These are phyloP conservation scores for Epichloe glyceriae DNA, from an alignment of 2,329 filamentous ascomycete species.

Conservation along the genomic window DNA sequence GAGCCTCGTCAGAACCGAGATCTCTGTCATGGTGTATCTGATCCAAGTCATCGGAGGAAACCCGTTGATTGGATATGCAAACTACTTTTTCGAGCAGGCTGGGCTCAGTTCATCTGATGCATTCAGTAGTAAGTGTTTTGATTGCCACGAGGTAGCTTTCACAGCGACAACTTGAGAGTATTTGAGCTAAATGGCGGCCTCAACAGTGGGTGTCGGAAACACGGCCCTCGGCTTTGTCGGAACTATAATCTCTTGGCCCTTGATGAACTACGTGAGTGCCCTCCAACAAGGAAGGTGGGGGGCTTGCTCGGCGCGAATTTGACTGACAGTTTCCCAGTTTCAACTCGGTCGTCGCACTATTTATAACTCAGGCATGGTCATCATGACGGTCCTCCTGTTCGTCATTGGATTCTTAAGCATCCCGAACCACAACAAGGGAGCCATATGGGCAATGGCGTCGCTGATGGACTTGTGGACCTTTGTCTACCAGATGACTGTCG, in stretches of 20 bases:
- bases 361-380: slow-evolving; percentile 16
- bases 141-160: not conserved
- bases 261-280: slow-evolving; percentile 19
- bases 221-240: slow-evolving; percentile 29
- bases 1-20: slow-evolving; percentile 40
- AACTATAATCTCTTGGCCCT: slow-evolving; percentile 26
- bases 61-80: slow-evolving; percentile 51
- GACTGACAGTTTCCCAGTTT: slow-evolving; percentile 6
- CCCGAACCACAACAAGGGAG: slow-evolving; percentile 16
- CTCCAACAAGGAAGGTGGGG: not conserved
- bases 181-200: not conserved
- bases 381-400: slow-evolving; percentile 25
- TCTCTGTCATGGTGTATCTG: slow-evolving; percentile 47
- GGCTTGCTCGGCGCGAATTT: not conserved
- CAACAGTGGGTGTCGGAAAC: slow-evolving; percentile 20
- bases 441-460: slow-evolving; percentile 24
- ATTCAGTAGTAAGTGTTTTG: slow-evolving; percentile 9
- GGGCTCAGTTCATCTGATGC: slow-evolving; percentile 14
- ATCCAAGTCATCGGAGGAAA: slow-evolving; percentile 53
- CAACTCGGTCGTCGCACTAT: slow-evolving; percentile 26
- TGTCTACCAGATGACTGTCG: slow-evolving; percentile 27
- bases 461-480: slow-evolving; percentile 30
- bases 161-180: not conserved
- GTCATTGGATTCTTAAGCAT: slow-evolving; percentile 28
- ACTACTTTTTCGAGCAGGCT: slow-evolving; percentile 23